Evolutionary conservation across 371 early-diverging fungal genomes (phyloP), one percentile per base, ranked within the genome.

Genomic region (Basidiobolus meristosporus): DNA sequence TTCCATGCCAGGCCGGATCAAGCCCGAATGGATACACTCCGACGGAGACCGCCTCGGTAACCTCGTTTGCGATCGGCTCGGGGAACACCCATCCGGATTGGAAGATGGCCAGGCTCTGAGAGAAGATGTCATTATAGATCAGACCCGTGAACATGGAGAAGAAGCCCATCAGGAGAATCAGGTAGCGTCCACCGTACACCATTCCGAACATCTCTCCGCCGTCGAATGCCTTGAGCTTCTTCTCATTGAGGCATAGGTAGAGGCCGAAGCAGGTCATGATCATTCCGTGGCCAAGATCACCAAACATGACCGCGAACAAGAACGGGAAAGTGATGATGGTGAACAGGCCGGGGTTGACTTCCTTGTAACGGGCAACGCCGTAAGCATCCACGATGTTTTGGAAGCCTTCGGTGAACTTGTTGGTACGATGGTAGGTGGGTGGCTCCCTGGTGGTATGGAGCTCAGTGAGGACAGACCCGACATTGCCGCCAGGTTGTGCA

Each of bases 231-330:
- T 63, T 60, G 41, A 93, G 58, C 50, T 70, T 64, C 54, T 75
- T 70, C 64, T 98, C 97, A 48, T 80, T 74, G 15, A 72, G n/a
- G 36, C 79, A 72, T 42, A 97, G 58, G 49, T 78, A 86, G 1
- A 77, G 54, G 3, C 80, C 90, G 41, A 69, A 53, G 16, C 83
- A 49, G 6, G 89, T 54, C 60, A 97, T 70, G 37, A 98, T 46
- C 40, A 90, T 52, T 12, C 98, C 99, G 52, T 99, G 99, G 20
- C 98, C 98, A 33, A 98, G 71, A 65, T 99, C 99, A 44, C 99
- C 99, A 76, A 99, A 99, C 99, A 99, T 99, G 43, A 96, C 80
- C 30, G 98, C 98, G 65, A 99, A 99, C 41, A 99, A 55, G 62
- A 98, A 98, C 14, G 99, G 99, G 73, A 99, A 99, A 0, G 97